Conservation (phyloP, 495 filamentous ascomycete genomes). For the Lasiosphaeria miniovina region DNA sequence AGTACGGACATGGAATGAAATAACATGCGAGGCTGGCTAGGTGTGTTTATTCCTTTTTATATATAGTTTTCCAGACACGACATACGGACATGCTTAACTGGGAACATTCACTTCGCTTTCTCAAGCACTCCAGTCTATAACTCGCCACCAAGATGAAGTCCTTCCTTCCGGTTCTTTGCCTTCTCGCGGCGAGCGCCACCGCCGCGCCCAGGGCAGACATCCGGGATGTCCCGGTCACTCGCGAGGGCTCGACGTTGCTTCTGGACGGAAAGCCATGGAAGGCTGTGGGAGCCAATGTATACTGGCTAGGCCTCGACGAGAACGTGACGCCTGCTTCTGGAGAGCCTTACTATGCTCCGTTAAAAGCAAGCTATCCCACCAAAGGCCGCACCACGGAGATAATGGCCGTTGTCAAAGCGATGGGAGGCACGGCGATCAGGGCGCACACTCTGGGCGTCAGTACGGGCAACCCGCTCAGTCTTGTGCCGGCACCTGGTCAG, state of each 20-base stretch:
- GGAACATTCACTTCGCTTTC: too few species aligned
- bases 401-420: constrained; percentile 49
- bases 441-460: constrained; percentile 54
- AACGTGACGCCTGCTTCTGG: constrained; percentile 51
- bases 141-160: not conserved
- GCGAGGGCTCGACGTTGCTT: constrained; percentile 40
- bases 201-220: not conserved
- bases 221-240: constrained; percentile 25
- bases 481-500: constrained; percentile 43
- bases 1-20: not conserved
- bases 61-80: too few species aligned
- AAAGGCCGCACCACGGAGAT: constrained; percentile 50
- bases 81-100: too few species aligned
- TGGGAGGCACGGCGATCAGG: constrained; percentile 52
- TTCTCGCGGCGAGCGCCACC: not conserved
- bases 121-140: too few species aligned
- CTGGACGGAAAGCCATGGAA: constrained; percentile 47
- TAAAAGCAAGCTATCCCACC: constrained; percentile 52
- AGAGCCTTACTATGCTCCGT: constrained; percentile 48
- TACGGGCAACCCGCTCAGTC: constrained; percentile 50
- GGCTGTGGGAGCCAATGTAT: constrained; percentile 52
- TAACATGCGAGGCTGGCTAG: not conserved
- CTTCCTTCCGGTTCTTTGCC: not conserved
- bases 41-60: too few species aligned
- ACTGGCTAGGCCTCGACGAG: constrained; percentile 58